Base-by-base conservation (phyloP, 1,284 basidiomycete genomes). In the Golubevia sp. region DNA sequence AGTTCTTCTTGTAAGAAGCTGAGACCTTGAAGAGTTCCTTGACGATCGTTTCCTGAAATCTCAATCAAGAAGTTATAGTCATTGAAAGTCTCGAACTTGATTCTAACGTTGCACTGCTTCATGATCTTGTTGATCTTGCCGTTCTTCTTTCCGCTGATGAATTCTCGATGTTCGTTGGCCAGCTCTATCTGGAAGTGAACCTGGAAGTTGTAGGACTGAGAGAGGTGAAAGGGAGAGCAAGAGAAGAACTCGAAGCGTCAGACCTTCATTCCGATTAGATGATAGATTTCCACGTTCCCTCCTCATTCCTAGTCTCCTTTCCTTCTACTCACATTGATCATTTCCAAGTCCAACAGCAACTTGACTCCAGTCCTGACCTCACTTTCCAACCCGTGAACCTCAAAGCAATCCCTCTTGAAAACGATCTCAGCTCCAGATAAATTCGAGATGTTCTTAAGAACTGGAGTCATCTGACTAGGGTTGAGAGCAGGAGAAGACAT, bases 51-150 rank as follows among this genome's bases (percentile, higher is more conserved):
- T 21, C 84, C 84, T 8, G 84, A 82, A 11, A 86, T 90, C 84
- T 97, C 94, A 84, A 99, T 98, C 75, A 98, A 88, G 86, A 99
- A 99, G 85, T 99, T 99, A 86, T 97, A 92, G 84, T 98, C 95
- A 84, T 97, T 95, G 86, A 97, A 94, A 2, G 95, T 97, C 87
- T 99, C 96, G 77, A 98, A 99, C 86, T 97, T 97, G 88, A 99
- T 97, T 85, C 97, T 96, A 76, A 96, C 94, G 77, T 92, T 86
- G 56, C 86, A 84, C 61, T 85, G 77, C 71, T 86, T 85, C 60
- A 88, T 84, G 34, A 84, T 82, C 81, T 87, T 88, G 84, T 88
- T 88, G 72, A 84, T 84, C 69, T 84, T 86, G 73, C 81, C 84
- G 64, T 84, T 84, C 70, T 84, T 80, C 57, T 82, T 85, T 55